These are phyloP conservation scores for Pyrenophora teres DNA, from an alignment of 2,329 filamentous ascomycete genomes.

Conservation along the genomic window DNA sequence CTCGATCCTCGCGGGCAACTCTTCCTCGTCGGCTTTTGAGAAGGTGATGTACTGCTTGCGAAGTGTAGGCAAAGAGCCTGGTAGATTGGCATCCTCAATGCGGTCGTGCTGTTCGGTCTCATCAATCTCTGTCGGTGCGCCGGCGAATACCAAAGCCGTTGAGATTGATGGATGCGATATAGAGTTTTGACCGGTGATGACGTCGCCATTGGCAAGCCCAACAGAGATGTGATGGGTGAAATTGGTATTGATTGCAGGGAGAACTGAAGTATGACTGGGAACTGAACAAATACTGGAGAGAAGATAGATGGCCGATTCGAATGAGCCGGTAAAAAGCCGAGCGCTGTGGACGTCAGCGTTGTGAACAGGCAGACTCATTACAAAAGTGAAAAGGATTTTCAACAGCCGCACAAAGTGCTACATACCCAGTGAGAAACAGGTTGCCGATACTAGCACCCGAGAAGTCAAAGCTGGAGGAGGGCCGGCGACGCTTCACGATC, in stretches of 20 bases:
- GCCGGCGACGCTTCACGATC: conserved; percentile 54
- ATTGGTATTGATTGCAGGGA: conserved; percentile 92
- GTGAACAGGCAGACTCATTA: too few relatives aligned
- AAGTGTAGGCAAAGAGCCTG: conserved; percentile 78
- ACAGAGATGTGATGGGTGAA: conserved; percentile 95
- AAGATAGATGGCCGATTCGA: conserved; percentile 91
- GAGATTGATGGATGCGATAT: conserved; percentile 41
- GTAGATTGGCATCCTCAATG: conserved; percentile 79
- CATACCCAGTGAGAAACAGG: conserved; percentile 57
- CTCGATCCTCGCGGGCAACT: conserved; percentile 76
- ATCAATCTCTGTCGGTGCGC: conserved; percentile 28
- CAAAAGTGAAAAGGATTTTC: neutral
- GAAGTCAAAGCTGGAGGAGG: conserved; percentile 56
- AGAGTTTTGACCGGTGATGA: conserved; percentile 86
- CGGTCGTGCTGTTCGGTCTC: conserved; percentile 64
- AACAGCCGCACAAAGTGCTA: neutral
- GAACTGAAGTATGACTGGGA: conserved; percentile 73
- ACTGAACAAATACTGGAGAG: conserved; percentile 87
- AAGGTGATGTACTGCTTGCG: conserved; percentile 82
- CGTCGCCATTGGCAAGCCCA: conserved; percentile 72
- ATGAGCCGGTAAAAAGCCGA: conserved; percentile 86
- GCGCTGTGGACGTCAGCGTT: conserved; percentile 59
- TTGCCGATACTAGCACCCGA: conserved; percentile 58
- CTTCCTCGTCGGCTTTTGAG: conserved; percentile 73
- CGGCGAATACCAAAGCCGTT: conserved; percentile 32